Evolutionary conservation across 75 land plant species (phyloP).

Genomic region (Adiantum capillusveneris): DNA sequence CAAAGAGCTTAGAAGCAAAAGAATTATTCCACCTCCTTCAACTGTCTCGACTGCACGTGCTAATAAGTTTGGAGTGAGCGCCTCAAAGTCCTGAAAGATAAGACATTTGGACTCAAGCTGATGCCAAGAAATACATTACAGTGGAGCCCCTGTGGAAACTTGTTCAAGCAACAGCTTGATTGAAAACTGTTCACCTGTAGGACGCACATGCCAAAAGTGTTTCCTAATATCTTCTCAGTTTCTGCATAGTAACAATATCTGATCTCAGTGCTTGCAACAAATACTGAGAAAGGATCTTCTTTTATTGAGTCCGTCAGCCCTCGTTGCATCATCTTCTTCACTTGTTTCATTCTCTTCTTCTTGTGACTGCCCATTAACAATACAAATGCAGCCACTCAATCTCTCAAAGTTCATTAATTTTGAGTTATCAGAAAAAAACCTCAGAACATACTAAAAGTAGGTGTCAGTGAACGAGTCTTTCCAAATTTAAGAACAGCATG

Average conservation of each 20-base stretch:
- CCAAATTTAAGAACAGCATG: too few relatives aligned
- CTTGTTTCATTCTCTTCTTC: constrained; percentile 79
- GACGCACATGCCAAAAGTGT: constrained; percentile 96
- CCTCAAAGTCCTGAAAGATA: constrained; percentile 85
- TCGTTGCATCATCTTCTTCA: constrained; percentile 70
- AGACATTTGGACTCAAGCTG: neutral
- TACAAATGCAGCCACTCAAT: too few relatives aligned
- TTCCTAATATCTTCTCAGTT: constrained; percentile 90
- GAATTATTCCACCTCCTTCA: constrained; percentile 89
- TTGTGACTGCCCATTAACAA: constrained; percentile 62
- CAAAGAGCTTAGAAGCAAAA: constrained; percentile 77
- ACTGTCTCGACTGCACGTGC: constrained; percentile 99
- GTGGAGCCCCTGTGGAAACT: neutral
- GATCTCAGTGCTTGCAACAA: constrained; percentile 68
- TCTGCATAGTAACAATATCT: constrained; percentile 88
- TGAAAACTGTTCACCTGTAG: constrained; percentile 59
- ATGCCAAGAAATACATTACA: neutral
- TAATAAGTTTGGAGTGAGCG: constrained; percentile 89
- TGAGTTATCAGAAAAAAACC: too few relatives aligned
- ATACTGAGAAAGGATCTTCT: constrained; percentile 77
- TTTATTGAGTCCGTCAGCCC: constrained; percentile 83
- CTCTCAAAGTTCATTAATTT: too few relatives aligned
- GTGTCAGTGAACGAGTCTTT: too few relatives aligned
- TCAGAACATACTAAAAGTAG: too few relatives aligned
- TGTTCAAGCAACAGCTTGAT: neutral